A percentile compares a stretch with the other conserved stretches of the same genome.
phyloP scores from a whole-genome alignment of 768 basidiomycete genomes.

The Mycena metata region DNA sequence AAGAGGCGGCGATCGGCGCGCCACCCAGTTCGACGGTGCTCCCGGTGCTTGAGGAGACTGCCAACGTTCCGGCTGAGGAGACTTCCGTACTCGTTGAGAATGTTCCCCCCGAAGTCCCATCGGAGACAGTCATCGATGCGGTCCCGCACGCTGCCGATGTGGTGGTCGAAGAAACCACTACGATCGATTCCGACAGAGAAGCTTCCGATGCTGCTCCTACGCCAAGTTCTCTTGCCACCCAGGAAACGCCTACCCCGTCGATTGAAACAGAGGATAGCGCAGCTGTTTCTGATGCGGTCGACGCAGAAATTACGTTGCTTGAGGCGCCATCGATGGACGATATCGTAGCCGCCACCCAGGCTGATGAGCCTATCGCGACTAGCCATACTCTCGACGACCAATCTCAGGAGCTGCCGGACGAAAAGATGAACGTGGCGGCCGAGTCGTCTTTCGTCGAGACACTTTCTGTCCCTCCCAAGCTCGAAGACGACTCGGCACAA shows the following conservation, averaged over 20 bases:
- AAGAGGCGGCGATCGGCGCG: too few relatives aligned
- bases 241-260: not conserved
- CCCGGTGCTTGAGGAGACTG: too few relatives aligned
- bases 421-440: not conserved
- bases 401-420: not conserved
- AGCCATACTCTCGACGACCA: not conserved
- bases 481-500: not conserved
- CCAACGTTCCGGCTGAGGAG: too few relatives aligned
- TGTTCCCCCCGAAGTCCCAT: too few relatives aligned
- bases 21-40: too few relatives aligned
- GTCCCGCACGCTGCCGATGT: too few relatives aligned
- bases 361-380: not conserved
- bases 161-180: conserved; percentile 2
- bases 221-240: not conserved
- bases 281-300: not conserved
- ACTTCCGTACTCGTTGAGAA: too few relatives aligned
- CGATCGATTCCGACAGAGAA: too few relatives aligned
- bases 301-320: not conserved
- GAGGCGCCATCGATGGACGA: not conserved
- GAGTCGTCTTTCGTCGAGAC: conserved; percentile 2
- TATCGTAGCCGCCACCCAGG: not conserved
- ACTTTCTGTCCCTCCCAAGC: not conserved
- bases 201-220: too few relatives aligned
- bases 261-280: not conserved
- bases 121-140: too few relatives aligned